Base-by-base conservation (phyloP, 176 grass and related monocot species). In the Bromus sterilis region DNA sequence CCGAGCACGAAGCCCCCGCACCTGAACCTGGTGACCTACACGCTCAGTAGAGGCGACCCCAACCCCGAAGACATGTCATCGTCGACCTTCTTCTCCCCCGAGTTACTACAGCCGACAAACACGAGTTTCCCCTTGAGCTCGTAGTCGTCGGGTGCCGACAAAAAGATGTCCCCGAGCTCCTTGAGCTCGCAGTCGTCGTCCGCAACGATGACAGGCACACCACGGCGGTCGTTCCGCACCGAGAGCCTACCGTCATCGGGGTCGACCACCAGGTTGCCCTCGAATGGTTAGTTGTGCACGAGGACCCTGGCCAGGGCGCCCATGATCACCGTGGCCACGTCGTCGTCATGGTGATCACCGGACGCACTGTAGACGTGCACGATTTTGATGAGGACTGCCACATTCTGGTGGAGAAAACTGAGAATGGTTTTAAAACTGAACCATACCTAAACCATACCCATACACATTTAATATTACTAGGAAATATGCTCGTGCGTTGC, bases 371-470 rank as follows among this genome's bases (percentile, higher is more conserved):
- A 93, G 60, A 93, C 70, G 80, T 93, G 87, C 40, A 93, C 80
- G n/a, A 84, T 89, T 79, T 93, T 93, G 80, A 89, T 93, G 55
- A 89, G 79, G 6, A 77, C 80, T 25, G 84, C 77, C 0, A 93
- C 63, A 80, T 93, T 93, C 76, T 89, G 84, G 69, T 93, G 87
- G 2, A 87, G 80, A n/a, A n/a, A n/a, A n/a, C n/a, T n/a, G n/a
- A n/a, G n/a, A n/a, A n/a, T n/a, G n/a, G n/a, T n/a, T n/a, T n/a
- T n/a, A n/a, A n/a, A n/a, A n/a, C n/a, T n/a, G n/a, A n/a, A n/a
- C n/a, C n/a, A n/a, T n/a, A n/a, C n/a, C n/a, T n/a, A n/a, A n/a
- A n/a, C n/a, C n/a, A n/a, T n/a, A n/a, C n/a, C n/a, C n/a, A n/a
- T n/a, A n/a, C n/a, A n/a, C n/a, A n/a, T n/a, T n/a, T n/a, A n/a